phyloP scores from a whole-genome alignment of 192 early-diverging fungal species.

The Podila minutissima region DNA sequence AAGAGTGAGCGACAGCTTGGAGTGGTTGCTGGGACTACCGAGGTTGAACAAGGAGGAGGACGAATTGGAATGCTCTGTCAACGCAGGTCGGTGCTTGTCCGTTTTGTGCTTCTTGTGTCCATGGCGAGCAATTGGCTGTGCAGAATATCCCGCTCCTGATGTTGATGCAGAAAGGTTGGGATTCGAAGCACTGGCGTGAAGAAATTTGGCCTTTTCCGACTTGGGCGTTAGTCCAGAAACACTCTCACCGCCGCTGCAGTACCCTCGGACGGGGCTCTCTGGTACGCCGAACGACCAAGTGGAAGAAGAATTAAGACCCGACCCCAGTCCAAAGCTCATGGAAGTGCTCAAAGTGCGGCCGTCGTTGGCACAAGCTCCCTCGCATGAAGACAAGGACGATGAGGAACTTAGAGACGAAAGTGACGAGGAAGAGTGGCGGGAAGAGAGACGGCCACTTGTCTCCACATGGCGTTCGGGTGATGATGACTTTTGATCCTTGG shows the following conservation, averaged over 20 bases:
- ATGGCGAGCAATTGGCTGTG: background rate
- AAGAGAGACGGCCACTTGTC: background rate
- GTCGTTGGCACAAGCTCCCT: background rate
- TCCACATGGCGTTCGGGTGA: background rate
- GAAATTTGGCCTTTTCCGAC: background rate
- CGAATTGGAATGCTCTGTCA: background rate
- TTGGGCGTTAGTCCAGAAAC: background rate
- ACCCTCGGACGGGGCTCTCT: constrained; percentile 8
- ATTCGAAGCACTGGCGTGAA: background rate
- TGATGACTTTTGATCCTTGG: background rate
- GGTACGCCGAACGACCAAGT: constrained; percentile 17
- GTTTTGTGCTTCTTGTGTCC: constrained; percentile 35
- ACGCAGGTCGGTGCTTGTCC: background rate
- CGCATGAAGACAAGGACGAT: constrained; percentile 7
- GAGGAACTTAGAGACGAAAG: constrained; percentile 7
- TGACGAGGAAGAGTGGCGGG: constrained; percentile 14
- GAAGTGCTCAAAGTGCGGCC: background rate
- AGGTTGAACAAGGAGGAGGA: constrained; percentile 9
- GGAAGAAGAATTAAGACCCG: background rate
- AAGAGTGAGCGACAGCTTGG: constrained; percentile 10
- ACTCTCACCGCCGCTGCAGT: constrained; percentile 16
- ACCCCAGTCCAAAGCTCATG: constrained; percentile 8
- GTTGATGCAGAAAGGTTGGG: background rate
- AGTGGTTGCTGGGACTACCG: constrained; percentile 13
- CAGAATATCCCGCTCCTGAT: background rate